phyloP scores from a whole-genome alignment of 495 filamentous ascomycete genomes.

The Penicillium odoratum region DNA sequence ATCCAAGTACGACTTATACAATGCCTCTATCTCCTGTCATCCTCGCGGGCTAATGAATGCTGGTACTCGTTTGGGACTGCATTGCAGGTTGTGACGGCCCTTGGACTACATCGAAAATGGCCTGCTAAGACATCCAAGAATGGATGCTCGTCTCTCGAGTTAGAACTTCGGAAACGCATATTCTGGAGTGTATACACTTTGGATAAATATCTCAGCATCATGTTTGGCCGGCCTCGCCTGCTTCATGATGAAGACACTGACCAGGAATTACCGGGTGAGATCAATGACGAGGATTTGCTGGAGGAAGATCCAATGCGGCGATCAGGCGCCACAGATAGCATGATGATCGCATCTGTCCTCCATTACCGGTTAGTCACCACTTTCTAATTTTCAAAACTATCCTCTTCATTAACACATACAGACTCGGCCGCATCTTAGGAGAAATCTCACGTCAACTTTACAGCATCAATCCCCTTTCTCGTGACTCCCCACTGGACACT shows the following conservation, averaged over 20 bases:
- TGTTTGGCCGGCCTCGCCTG: slow-evolving; percentile 55
- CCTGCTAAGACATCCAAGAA: slow-evolving; percentile 33
- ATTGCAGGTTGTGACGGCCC: slow-evolving; percentile 45
- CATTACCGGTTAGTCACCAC: slow-evolving; percentile 37
- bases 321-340: slow-evolving; percentile 39
- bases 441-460: slow-evolving; percentile 52
- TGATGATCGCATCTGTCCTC: slow-evolving; percentile 50
- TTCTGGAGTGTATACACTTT: slow-evolving; percentile 59
- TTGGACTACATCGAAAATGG: slow-evolving; percentile 44
- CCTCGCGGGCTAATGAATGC: slow-evolving; percentile 50
- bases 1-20: slow-evolving; percentile 46
- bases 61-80: slow-evolving; percentile 52
- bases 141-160: slow-evolving; percentile 36
- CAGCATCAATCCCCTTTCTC: slow-evolving; percentile 41
- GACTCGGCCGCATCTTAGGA: slow-evolving; percentile 45
- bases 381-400: neutral
- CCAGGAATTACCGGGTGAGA: slow-evolving; percentile 51
- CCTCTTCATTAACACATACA: slow-evolving; percentile 16
- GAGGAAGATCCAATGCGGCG: slow-evolving; percentile 37
- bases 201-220: slow-evolving; percentile 58
- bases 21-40: slow-evolving; percentile 46
- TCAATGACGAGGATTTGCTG: slow-evolving; percentile 56
- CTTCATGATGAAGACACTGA: slow-evolving; percentile 55
- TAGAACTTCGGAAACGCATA: slow-evolving; percentile 50
- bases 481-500: slow-evolving; percentile 40